These are phyloP conservation scores for Pholiota molesta DNA, from an alignment of 768 basidiomycete species.

Conservation along the genomic window DNA sequence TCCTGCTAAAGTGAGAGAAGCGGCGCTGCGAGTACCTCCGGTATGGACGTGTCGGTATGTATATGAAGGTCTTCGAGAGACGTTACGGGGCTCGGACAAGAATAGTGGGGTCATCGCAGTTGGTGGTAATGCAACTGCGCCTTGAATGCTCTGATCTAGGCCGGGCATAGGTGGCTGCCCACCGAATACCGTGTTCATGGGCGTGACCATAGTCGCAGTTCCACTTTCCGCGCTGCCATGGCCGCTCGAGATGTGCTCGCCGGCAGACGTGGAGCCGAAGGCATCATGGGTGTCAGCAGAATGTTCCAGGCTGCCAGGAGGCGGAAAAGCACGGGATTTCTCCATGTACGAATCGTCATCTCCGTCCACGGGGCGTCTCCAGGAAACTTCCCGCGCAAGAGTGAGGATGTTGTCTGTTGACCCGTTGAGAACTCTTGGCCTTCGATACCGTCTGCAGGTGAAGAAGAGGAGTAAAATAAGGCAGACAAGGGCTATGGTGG, in stretches of 20 bases:
- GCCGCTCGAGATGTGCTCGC: slow-evolving; percentile 17
- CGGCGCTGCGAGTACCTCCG: slow-evolving; percentile 18
- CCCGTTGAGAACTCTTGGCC: slow-evolving; percentile 15
- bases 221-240: slow-evolving; percentile 28
- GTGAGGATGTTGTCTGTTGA: slow-evolving; percentile 27
- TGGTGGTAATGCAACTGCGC: neutral
- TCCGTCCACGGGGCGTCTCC: slow-evolving; percentile 36
- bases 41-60: neutral
- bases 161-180: slow-evolving; percentile 25
- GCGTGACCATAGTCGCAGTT: slow-evolving; percentile 5
- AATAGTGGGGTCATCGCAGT: neutral
- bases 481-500: neutral
- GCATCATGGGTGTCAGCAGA: neutral
- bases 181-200: slow-evolving; percentile 22
- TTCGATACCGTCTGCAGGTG: slow-evolving; percentile 31
- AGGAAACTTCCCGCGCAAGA: slow-evolving; percentile 21
- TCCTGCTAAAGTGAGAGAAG: slow-evolving; percentile 16
- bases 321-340: neutral
- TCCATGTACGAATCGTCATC: slow-evolving; percentile 26
- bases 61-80: neutral
- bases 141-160: slow-evolving; percentile 13
- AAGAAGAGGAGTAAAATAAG: slow-evolving; percentile 30
- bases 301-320: neutral
- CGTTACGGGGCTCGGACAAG: neutral
- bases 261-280: neutral